These are phyloP conservation scores for Cryptosporidium xiaoi DNA, from an alignment of 169 alveolate genomes.

Conservation along the genomic window DNA sequence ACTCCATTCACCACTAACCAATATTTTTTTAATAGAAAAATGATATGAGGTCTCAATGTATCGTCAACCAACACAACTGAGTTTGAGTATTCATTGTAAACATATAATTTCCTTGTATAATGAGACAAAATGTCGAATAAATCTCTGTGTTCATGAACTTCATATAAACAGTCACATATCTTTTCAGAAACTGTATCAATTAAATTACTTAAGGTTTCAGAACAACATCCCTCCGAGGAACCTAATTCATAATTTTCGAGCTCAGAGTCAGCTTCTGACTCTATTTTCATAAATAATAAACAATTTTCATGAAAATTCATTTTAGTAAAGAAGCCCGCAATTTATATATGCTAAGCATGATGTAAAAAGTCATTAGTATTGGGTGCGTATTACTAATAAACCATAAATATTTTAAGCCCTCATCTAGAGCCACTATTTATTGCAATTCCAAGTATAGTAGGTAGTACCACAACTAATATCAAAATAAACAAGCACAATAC, in stretches of 20 bases:
- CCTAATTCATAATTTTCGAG: neutral
- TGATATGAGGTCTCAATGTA: neutral
- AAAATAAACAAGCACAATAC: constrained; percentile 72
- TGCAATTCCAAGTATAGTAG: constrained; percentile 33
- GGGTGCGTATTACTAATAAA: neutral
- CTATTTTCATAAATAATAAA: neutral
- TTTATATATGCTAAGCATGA: too few species aligned
- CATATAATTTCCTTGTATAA: constrained; percentile 17
- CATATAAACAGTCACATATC: neutral
- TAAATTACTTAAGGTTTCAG: neutral
- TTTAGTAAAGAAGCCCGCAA: too few species aligned
- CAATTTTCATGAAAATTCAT: too few species aligned
- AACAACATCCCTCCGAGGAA: neutral
- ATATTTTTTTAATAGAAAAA: neutral
- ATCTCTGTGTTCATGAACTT: neutral
- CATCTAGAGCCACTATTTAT: constrained; percentile 1
- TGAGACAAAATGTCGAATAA: neutral
- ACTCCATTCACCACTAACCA: constrained; percentile 17
- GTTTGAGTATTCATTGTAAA: neutral
- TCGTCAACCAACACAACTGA: neutral
- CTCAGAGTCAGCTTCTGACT: neutral
- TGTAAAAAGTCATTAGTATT: neutral
- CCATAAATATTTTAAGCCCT: neutral
- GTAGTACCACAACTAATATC: constrained; percentile 26
- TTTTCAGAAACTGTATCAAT: too few species aligned